phyloP scores from a whole-genome alignment of 2,329 filamentous ascomycete genomes.

The Epicoccum nigrum region DNA sequence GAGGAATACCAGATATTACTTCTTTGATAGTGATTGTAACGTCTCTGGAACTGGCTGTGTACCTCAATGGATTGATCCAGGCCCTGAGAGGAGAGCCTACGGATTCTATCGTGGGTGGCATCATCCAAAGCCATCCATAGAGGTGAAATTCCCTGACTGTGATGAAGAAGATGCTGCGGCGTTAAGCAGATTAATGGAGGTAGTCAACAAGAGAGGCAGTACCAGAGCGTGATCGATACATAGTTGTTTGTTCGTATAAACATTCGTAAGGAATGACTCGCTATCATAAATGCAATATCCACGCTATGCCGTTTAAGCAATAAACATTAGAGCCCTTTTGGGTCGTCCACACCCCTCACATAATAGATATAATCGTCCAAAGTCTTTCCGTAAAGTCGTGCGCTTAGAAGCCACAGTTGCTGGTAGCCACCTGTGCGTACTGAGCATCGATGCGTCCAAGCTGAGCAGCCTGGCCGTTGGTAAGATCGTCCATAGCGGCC shows the following conservation, averaged over 20 bases:
- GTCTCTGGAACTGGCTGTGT: no score
- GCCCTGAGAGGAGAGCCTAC: no score
- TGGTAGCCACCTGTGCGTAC: constrained; percentile 46
- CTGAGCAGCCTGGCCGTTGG: constrained; percentile 51
- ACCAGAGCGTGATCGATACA: neutral
- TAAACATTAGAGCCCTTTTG: constrained; percentile 14
- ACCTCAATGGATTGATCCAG: no score
- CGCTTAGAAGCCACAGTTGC: constrained; percentile 42
- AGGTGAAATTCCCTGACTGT: neutral
- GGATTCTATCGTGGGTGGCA: no score
- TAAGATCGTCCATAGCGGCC: constrained; percentile 57
- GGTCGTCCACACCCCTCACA: neutral
- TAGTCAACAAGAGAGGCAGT: neutral
- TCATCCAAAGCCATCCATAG: no score
- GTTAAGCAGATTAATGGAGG: neutral
- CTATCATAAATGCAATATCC: constrained; percentile 8
- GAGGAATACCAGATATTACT: no score
- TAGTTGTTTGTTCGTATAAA: neutral
- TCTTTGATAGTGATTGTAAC: neutral
- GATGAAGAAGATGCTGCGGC: no score
- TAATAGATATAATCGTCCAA: neutral
- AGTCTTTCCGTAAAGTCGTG: neutral
- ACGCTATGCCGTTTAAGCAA: constrained; percentile 12
- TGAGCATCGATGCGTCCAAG: constrained; percentile 54
- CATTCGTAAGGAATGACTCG: constrained; percentile 17